Evolutionary conservation across 176 grass and related monocot genomes (phyloP), one percentile per base, ranked within the genome.

Genomic region (Rhipidocladum racemiflorum): DNA sequence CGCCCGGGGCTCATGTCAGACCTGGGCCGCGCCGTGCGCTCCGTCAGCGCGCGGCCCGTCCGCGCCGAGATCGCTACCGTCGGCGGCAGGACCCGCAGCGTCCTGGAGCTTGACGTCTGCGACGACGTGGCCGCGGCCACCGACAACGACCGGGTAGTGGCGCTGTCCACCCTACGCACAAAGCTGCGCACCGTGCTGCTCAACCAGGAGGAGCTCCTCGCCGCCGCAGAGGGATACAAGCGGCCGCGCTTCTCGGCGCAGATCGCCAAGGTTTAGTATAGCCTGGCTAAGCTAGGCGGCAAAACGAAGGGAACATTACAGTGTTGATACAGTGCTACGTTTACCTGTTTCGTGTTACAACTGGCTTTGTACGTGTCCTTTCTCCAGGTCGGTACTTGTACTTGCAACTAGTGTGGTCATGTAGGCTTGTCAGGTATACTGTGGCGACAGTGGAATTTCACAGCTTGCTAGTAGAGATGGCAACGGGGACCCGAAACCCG

Each of bases 61-160:
- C 89, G 92, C 34, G 91, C 89, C 0, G 96, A 99, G 96, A 78
- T 93, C 48, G 89, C 93, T 40, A 95, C 96, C 44, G 83, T 99
- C 21, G 92, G 87, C 6, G 96, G 96, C 0, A 79, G 96, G 27
- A 95, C 87, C 0, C 88, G 88, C 24, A 87, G 91, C 68, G 79
- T 95, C 76, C 50, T 99, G 28, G 88, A 93, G 82, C 78, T 98
- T 13, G 96, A 98, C 79, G 68, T 88, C 72, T 11, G n/a, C 45
- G 61, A 5, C 61, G 32, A 11, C 18, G 66, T 42, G 4, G 55
- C 68, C 8, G 46, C 71, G 2, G 29, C 77, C 15, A 54, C 53
- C 6, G 72, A 12, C 62, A 65, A 11, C 4, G 64, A 44, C 50
- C 48, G 64, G 49, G 83, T 74, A 24, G 65, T 76, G 43, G 82